Percentiles rank a stretch among this genome's conserved stretches.
phyloP scores from a whole-genome alignment of 176 grass and related monocot species.

The Guadua angustifolia region DNA sequence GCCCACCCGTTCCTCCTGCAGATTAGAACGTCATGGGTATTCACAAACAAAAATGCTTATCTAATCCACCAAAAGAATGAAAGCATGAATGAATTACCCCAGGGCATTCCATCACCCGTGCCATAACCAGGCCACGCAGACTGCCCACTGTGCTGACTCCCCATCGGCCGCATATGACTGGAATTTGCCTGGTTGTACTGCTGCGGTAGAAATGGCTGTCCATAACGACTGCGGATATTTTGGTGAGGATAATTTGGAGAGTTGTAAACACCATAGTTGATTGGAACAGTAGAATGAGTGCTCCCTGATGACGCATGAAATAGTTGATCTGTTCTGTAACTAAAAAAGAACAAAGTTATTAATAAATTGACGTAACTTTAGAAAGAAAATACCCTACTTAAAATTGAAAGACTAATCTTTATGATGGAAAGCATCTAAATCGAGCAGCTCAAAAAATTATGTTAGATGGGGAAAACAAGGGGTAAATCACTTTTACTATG shows the following conservation, averaged over 20 bases:
- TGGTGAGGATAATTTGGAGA: constrained; percentile 43
- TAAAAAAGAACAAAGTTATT: constrained; percentile 16
- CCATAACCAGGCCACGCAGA: constrained; percentile 52
- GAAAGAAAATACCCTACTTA: background rate
- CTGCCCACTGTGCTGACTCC: constrained; percentile 61
- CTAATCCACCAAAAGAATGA: background rate
- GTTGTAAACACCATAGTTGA: constrained; percentile 48
- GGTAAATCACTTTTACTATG: background rate
- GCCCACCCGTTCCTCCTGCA: constrained; percentile 53
- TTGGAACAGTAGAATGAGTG: constrained; percentile 43
- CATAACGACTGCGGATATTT: constrained; percentile 47
- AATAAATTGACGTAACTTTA: constrained; percentile 12
- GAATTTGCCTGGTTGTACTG: constrained; percentile 55
- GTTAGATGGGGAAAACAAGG: background rate
- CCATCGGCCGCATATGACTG: constrained; percentile 47
- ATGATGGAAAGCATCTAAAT: background rate
- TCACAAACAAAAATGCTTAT: background rate
- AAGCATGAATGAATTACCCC: constrained; percentile 53
- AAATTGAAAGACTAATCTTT: background rate
- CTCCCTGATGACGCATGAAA: constrained; percentile 42
- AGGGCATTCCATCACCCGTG: constrained; percentile 62
- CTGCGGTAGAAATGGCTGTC: constrained; percentile 58
- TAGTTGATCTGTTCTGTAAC: constrained; percentile 52
- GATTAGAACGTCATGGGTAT: background rate
- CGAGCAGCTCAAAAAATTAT: constrained; percentile 7